Conservation (phyloP, 495 filamentous ascomycete genomes). For the Antarctomyces pellizariae region DNA sequence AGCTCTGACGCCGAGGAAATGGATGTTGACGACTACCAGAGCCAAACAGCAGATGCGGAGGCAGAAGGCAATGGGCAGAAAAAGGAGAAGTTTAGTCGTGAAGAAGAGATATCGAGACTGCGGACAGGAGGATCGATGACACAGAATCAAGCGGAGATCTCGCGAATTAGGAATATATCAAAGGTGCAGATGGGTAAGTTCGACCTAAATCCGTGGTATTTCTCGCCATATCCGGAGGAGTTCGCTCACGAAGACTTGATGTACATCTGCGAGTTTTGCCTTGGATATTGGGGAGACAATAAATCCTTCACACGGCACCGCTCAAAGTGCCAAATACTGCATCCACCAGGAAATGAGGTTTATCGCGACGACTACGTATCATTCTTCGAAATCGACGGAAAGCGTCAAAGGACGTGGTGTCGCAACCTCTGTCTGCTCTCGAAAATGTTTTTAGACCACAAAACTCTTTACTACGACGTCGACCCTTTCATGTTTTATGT, state of each 20-base stretch:
- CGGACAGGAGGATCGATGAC: conserved; percentile 93
- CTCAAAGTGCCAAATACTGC: conserved; percentile 69
- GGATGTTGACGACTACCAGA: conserved; percentile 38
- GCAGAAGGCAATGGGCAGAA: too few species aligned
- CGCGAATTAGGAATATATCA: conserved; percentile 80
- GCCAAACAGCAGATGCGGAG: conserved; percentile 18
- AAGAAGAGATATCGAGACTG: conserved; percentile 89
- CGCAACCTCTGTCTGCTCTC: conserved; percentile 83
- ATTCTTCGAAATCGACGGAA: conserved; percentile 94
- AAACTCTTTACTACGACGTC: conserved; percentile 98
- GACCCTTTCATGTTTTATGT: conserved; percentile 98
- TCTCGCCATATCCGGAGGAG: conserved; percentile 80
- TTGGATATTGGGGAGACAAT: conserved; percentile 63
- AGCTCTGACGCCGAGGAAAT: conserved; percentile 30
- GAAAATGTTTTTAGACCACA: conserved; percentile 96
- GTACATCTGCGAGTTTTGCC: conserved; percentile 94
- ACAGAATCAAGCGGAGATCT: conserved; percentile 91
- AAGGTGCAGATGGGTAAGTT: conserved; percentile 81
- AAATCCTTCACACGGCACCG: conserved; percentile 69
- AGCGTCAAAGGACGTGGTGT: conserved; percentile 89
- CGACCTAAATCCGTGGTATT: conserved; percentile 95
- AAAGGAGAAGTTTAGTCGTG: conserved; percentile 39
- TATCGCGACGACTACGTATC: conserved; percentile 87
- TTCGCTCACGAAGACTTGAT: conserved; percentile 72
- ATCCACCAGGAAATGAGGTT: conserved; percentile 94